Base-by-base conservation (phyloP, 148 eudicot species). In the Suaeda aralocaspica region DNA sequence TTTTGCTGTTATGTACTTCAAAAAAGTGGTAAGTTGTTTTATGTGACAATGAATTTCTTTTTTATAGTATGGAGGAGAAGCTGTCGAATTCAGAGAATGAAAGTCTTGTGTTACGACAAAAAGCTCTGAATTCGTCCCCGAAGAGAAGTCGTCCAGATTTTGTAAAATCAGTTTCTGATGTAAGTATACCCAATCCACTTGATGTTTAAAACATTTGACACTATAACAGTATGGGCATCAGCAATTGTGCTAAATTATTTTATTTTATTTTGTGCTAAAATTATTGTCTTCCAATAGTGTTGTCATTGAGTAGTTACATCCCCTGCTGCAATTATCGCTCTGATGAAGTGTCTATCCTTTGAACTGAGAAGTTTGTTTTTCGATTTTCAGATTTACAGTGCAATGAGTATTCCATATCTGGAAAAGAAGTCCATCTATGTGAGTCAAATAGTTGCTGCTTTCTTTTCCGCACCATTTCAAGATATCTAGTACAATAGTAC, bases 21-120 rank as follows among this genome's bases (percentile, higher is more conserved):
- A 60, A 30, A 45, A 7, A 45, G 9, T 5, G 18, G 22, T 16
- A 25, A 59, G 41, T 3, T 36, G 8, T 4, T 36, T 36, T 36
- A 49, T 49, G 7, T 15, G 16, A 7, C 8, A 0, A 34, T 18
- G 19, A 42, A 30, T 15, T 57, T 71, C 11, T 65, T 46, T 44
- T 45, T 58, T 79, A 59, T 66, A 95, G 99, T 76, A 55, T 91
- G 86, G 93, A 89, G 71, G 99, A 89, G 76, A 95, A 89, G 81
- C 74, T 85, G 70, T 84, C 88, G 52, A 89, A 79, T 83, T 72
- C 87, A 31, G 96, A 95, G 75, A 82, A 84, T 68, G 99, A 95
- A 82, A 95, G 89, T 86, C 99, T 78, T 70, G 84, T 95, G 36
- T 81, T 95, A 33, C 86, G 97, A 44, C 96, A 95, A 73, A 95